Evolutionary conservation across 2,329 filamentous ascomycete species (phyloP).

Genomic region (Ophiostoma pallidulum): DNA sequence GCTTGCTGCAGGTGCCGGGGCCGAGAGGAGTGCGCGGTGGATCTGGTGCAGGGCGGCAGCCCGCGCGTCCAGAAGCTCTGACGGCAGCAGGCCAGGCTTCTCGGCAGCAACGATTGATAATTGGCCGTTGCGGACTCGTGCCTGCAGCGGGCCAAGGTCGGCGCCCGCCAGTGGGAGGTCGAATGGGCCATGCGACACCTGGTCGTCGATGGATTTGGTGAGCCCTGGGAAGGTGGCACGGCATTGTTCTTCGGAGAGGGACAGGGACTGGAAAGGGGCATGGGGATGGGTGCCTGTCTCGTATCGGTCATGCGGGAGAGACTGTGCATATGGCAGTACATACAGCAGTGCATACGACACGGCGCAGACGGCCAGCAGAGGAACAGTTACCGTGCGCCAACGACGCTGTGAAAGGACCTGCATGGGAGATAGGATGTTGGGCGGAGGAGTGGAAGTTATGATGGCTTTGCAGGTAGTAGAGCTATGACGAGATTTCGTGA

Average conservation of each 20-base stretch:
- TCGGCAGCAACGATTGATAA: constrained; percentile 15
- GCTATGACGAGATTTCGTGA: too few relatives aligned
- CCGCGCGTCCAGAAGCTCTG: constrained; percentile 34
- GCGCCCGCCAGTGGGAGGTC: constrained; percentile 22
- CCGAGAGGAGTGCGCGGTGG: constrained; percentile 41
- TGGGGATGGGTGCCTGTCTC: not conserved
- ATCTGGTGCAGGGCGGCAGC: constrained; percentile 43
- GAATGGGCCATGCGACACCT: constrained; percentile 29
- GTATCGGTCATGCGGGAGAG: too few relatives aligned
- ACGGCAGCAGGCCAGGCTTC: constrained; percentile 23
- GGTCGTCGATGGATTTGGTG: constrained; percentile 30
- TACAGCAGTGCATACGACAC: not conserved
- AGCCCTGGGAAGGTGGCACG: constrained; percentile 29
- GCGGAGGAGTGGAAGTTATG: too few relatives aligned
- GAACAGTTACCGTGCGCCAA: too few relatives aligned
- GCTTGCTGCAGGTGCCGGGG: constrained; percentile 26
- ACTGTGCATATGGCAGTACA: not conserved
- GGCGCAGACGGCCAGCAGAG: not conserved
- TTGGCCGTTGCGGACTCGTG: constrained; percentile 28
- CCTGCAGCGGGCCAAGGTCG: constrained; percentile 26
- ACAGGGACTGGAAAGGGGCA: not conserved
- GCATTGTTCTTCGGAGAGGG: constrained; percentile 26
- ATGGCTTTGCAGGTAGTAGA: too few relatives aligned
- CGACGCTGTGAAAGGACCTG: too few relatives aligned
- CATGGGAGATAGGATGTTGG: too few relatives aligned